Base-by-base conservation (phyloP, 129 eudicot species). In the Saposhnikovia divaricata region DNA sequence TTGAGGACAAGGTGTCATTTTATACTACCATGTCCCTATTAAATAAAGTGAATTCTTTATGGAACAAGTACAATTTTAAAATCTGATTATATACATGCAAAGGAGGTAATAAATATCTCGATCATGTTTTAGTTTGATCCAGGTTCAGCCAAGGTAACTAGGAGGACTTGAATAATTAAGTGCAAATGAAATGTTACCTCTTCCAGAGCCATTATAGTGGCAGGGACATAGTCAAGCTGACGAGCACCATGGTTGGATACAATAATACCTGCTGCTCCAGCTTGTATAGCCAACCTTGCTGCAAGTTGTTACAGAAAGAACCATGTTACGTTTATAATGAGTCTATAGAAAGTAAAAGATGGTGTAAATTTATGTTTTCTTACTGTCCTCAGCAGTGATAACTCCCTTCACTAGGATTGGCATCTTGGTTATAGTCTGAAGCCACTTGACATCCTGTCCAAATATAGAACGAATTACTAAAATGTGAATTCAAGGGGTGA, bases 231-330 rank as follows among this genome's bases (percentile, higher is more conserved):
- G 78, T 95, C 98, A n/a, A 95, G 98, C 77, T 95, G 98, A 39
- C 98, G 97, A 80, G 97, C 98, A 44, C 98, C 98, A 74, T 95
- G 98, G 61, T 95, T 95, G 47, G 98, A 95, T 43, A 95, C 98
- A 37, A 95, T 92, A 81, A 95, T 90, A 78, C 98, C 98, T 25
- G 96, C 91, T 25, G 94, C 97, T 83, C 98, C 97, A 65, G 87
- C 90, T 89, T 95, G 92, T 84, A 95, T 73, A 15, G 98, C 96
- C 75, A 90, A 76, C 85, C 90, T 95, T 85, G 98, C 98, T 95
- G 98, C 86, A 81, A 7, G 47, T 66, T 21, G 66, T 48, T 68
- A 80, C 44, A 75, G 21, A 59, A 12, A 37, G 61, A 50, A 80
- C 23, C 82, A 81, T 77, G 39, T 81, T 57, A 70, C 73, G 74